Conservation (phyloP, 345 rosid species). For the Gossypioides kirkii region DNA sequence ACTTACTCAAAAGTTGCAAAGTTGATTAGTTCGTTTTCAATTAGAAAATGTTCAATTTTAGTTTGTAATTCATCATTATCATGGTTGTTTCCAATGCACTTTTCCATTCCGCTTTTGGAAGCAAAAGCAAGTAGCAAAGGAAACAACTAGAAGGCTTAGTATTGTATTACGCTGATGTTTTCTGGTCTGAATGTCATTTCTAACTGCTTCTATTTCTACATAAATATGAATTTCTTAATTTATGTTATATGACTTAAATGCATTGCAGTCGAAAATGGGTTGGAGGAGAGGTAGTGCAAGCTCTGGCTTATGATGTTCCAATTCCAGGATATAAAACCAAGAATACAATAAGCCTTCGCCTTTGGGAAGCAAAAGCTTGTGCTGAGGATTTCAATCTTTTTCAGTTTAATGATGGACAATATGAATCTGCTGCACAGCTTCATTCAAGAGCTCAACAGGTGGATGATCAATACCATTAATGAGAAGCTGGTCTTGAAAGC, state of each 20-base stretch:
- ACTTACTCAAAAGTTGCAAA: neutral
- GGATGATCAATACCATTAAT: neutral
- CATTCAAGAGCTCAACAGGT: conserved; percentile 28
- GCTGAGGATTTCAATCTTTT: conserved; percentile 73
- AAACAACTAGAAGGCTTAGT: neutral
- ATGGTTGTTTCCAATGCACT: neutral
- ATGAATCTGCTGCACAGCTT: conserved; percentile 81
- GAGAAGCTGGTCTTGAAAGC: conserved; percentile 33
- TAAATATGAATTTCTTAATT: neutral
- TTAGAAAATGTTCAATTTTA: neutral
- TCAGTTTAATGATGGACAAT: conserved; percentile 91
- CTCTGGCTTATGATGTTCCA: conserved; percentile 93
- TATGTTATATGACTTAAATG: conserved; percentile 1
- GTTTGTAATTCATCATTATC: neutral
- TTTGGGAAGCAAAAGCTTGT: conserved; percentile 93
- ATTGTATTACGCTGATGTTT: neutral
- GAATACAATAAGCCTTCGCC: conserved; percentile 94
- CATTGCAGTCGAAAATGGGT: conserved; percentile 57
- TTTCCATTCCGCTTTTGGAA: neutral
- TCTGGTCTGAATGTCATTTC: neutral
- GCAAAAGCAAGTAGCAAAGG: conserved; percentile 12
- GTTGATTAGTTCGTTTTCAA: neutral
- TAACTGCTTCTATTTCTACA: neutral
- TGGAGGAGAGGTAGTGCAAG: conserved; percentile 83
- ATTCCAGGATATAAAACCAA: conserved; percentile 74